Evolutionary conservation across 208 protist species (phyloP).

Genomic region (Trypanosoma cruzi): DNA sequence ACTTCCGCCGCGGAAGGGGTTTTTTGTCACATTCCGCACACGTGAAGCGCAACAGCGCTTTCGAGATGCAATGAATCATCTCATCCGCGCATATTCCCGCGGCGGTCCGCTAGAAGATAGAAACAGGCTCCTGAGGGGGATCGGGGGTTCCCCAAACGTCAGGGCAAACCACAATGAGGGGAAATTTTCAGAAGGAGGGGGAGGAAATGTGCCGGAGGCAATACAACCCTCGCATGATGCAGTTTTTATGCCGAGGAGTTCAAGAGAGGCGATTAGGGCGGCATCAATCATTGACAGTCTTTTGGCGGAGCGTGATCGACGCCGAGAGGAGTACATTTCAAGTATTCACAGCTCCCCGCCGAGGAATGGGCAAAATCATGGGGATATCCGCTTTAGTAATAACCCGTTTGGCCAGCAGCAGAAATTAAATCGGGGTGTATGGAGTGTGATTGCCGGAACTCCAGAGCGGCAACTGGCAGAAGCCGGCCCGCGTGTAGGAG

Average conservation of each 20-base stretch:
- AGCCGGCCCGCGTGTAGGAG: too few species aligned
- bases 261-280: background rate
- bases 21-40: constrained; percentile 26
- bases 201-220: background rate
- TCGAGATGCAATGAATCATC: background rate
- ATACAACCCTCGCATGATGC: background rate
- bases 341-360: background rate
- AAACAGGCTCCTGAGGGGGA: too few species aligned
- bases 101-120: background rate
- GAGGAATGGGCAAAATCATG: background rate
- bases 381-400: constrained; percentile 1
- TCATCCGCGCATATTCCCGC: background rate
- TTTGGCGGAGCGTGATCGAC: constrained; percentile 18
- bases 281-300: constrained; percentile 19
- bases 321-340: constrained; percentile 14
- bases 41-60: constrained; percentile 3
- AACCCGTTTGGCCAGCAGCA: constrained; percentile 8
- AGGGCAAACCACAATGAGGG: background rate
- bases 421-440: background rate
- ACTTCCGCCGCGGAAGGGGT: constrained; percentile 20
- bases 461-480: too few species aligned
- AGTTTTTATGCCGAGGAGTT: background rate
- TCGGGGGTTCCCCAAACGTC: background rate
- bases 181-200: background rate
- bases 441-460: constrained; percentile 17